Conservation (phyloP, 352 stramenopile species). For the Phytophthora aleatoria region DNA sequence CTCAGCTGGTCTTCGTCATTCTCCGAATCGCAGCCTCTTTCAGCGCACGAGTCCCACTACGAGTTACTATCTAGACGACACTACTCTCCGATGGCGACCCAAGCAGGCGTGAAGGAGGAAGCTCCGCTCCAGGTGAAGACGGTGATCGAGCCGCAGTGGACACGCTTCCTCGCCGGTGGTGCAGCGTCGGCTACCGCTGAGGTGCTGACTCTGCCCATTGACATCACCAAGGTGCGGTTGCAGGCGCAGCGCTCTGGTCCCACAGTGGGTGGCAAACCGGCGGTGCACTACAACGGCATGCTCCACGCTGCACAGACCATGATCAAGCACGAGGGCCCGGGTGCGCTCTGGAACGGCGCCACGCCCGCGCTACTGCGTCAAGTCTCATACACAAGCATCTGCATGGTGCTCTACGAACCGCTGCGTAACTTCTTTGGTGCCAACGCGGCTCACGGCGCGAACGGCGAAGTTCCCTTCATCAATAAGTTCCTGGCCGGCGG, state of each 20-base stretch:
- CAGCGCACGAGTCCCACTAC: not conserved
- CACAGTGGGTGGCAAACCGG: constrained; percentile 30
- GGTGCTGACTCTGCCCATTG: constrained; percentile 82
- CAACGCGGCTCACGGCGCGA: constrained; percentile 34
- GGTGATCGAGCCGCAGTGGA: constrained; percentile 62
- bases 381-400: constrained; percentile 88
- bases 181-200: constrained; percentile 74
- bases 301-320: constrained; percentile 72
- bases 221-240: constrained; percentile 88
- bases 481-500: constrained; percentile 85
- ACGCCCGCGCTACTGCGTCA: constrained; percentile 82
- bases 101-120: constrained; percentile 38
- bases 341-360: constrained; percentile 76
- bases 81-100: constrained; percentile 34
- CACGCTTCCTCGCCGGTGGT: constrained; percentile 74
- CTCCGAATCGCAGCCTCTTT: constrained; percentile 19
- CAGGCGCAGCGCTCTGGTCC: constrained; percentile 64
- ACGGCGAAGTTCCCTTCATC: constrained; percentile 70
- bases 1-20: constrained; percentile 22
- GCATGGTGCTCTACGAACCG: constrained; percentile 86
- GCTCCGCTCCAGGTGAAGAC: constrained; percentile 43
- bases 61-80: not conserved
- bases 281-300: constrained; percentile 78
- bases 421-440: constrained; percentile 77
- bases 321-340: constrained; percentile 65